A percentile compares a stretch with the other conserved stretches of the same genome.
Evolutionary conservation across 345 rosid species (phyloP).

Genomic region (Cardamine resedifolia): DNA sequence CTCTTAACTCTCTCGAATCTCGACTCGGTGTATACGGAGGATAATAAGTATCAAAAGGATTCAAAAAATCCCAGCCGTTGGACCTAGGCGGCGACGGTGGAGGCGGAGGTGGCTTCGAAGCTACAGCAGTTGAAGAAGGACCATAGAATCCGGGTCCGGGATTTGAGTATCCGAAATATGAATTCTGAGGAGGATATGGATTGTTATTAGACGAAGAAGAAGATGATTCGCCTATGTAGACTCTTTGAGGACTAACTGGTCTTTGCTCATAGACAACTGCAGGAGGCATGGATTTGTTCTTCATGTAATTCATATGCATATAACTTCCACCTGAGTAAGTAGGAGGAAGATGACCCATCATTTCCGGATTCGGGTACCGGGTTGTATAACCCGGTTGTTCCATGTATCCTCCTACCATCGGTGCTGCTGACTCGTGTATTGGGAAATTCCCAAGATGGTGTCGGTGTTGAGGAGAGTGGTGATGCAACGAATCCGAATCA

Average conservation of each 20-base stretch:
- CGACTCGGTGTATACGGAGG: constrained; percentile 55
- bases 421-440: constrained; percentile 24
- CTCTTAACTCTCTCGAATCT: constrained; percentile 76
- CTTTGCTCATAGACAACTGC: constrained; percentile 65
- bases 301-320: constrained; percentile 80
- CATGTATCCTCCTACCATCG: constrained; percentile 33
- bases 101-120: constrained; percentile 68
- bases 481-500: constrained; percentile 40
- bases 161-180: constrained; percentile 44
- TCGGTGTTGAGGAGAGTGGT: constrained; percentile 55
- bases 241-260: constrained; percentile 54
- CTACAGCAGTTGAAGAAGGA: constrained; percentile 29
- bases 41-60: constrained; percentile 60
- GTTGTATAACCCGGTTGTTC: constrained; percentile 32
- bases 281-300: constrained; percentile 58
- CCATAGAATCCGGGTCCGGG: constrained; percentile 43
- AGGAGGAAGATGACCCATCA: constrained; percentile 30
- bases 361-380: constrained; percentile 38
- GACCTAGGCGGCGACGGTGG: constrained; percentile 78
- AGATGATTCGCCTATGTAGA: constrained; percentile 65
- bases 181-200: constrained; percentile 29
- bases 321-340: constrained; percentile 41
- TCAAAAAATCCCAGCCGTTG: constrained; percentile 80
- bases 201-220: constrained; percentile 41
- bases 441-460: constrained; percentile 29